Evolutionary conservation across 495 filamentous ascomycete species (phyloP).

Genomic region (Aspergillus affinis): DNA sequence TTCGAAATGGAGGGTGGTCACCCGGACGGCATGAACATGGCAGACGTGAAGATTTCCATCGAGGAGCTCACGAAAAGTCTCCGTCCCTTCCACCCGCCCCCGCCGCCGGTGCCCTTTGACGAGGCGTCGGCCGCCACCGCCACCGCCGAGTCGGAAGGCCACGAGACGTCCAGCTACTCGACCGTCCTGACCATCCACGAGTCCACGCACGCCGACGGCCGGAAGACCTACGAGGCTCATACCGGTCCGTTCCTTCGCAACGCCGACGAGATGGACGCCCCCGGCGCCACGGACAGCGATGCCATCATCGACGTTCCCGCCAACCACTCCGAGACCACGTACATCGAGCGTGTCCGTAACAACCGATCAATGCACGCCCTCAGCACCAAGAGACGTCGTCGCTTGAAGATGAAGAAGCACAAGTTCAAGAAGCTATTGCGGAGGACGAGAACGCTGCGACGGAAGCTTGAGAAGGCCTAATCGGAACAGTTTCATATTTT

Average conservation of each 20-base stretch:
- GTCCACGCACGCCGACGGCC: conserved; percentile 66
- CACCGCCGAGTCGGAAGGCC: conserved; percentile 24
- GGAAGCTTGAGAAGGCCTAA: conserved; percentile 71
- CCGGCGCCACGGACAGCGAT: conserved; percentile 27
- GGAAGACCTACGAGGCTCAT: conserved; percentile 57
- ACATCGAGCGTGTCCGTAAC: conserved; percentile 42
- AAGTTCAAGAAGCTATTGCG: conserved; percentile 99
- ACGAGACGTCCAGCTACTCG: conserved; percentile 62
- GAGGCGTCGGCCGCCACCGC: conserved; percentile 40
- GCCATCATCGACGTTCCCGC: conserved; percentile 36
- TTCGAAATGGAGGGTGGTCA: conserved; percentile 52
- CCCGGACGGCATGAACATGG: conserved; percentile 41
- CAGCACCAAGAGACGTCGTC: conserved; percentile 83
- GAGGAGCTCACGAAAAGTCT: conserved; percentile 59
- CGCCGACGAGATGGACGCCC: conserved; percentile 35
- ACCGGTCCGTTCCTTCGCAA: conserved; percentile 40
- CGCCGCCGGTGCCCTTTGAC: conserved; percentile 62
- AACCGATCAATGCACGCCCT: conserved; percentile 58
- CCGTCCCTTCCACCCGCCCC: conserved; percentile 76
- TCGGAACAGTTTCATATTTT: neutral
- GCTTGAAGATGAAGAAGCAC: conserved; percentile 99
- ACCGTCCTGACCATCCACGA: conserved; percentile 82
- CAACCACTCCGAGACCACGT: conserved; percentile 32
- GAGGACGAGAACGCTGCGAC: conserved; percentile 82
- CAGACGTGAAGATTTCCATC: conserved; percentile 44